Evolutionary conservation across 805 yeast genomes (phyloP), one percentile per base, ranked within the genome.

Genomic region (Metschnikowia amazonensis): DNA sequence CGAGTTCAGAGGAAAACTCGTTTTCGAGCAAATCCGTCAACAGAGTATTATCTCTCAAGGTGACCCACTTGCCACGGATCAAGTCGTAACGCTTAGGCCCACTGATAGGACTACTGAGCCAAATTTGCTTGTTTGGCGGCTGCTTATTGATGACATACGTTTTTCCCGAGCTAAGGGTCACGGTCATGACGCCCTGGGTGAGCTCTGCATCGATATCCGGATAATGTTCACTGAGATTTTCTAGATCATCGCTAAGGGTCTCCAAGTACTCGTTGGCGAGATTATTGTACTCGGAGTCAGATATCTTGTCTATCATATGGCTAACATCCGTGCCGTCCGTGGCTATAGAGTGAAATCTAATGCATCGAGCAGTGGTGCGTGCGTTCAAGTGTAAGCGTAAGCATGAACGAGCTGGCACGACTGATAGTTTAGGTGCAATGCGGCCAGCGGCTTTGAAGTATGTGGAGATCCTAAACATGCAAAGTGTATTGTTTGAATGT

Each of bases 111-210:
- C 96, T 86, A 48, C 95, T 81, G 43, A 92, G 74, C 99, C 99
- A 94, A 25, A 94, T 84, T 64, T 94, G 99, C 66, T 87, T 85
- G 67, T 89, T 94, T 3, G 99, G 97, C 1, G 99, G 99, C 66
- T 94, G 98, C 60, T 89, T 92, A 70, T 94, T 94, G 60, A 94
- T 83, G 24, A 94, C 96, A 61, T 94, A 94, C 0, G 90, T 78
- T 1, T 97, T 98, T 14, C 72, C 70, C 1, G 81, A 77, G 3
- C 92, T 87, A 14, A 86, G 57, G 5, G 74, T 79, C 46, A 94
- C 63, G 1, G 92, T 82, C 66, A 94, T 65, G 7, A 94, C 97
- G 6, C 99, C 99, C 53, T 85, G 92, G 55, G 86, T 69, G 59
- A 85, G 76, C 66, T 94, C 89, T 47, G 83, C 76, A 62, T 86